These are phyloP conservation scores for Mortierella sp. DNA, from an alignment of 371 early-diverging fungal genomes.

Conservation along the genomic window DNA sequence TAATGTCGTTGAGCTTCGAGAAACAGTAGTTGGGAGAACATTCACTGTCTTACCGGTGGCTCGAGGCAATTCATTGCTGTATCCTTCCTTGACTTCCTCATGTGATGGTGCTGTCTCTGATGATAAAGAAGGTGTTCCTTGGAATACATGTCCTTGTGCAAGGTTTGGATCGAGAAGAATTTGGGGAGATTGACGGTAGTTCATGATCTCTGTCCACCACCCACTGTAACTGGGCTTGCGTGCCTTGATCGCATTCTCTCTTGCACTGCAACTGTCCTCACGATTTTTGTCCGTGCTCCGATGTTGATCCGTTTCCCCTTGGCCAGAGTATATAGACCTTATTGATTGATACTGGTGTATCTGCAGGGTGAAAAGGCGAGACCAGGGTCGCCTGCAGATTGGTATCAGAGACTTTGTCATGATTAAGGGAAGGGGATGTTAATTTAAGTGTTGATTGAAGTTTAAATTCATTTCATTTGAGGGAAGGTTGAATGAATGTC, in stretches of 20 bases:
- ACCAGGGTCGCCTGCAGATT: neutral
- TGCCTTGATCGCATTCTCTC: conserved; percentile 26
- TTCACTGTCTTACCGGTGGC: conserved; percentile 13
- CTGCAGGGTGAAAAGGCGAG: neutral
- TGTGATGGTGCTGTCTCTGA: conserved; percentile 1
- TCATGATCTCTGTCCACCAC: conserved; percentile 56
- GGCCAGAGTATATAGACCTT: neutral
- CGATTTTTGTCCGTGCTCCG: neutral
- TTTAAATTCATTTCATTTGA: neutral
- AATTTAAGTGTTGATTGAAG: neutral
- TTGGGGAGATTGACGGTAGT: conserved; percentile 30
- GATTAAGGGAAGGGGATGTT: neutral
- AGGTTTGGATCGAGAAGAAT: conserved; percentile 25
- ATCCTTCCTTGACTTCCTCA: conserved; percentile 21
- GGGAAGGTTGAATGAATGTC: neutral
- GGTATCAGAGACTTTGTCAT: conserved; percentile 13
- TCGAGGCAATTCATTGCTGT: conserved; percentile 25
- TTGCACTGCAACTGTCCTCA: neutral
- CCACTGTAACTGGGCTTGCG: conserved; percentile 41
- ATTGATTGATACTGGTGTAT: conserved; percentile 5
- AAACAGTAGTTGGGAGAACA: conserved; percentile 28
- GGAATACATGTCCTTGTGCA: conserved; percentile 35
- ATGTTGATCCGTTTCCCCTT: neutral
- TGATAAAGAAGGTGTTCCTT: conserved; percentile 14
- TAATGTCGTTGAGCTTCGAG: conserved; percentile 18